Percentiles rank a stretch among this genome's conserved stretches.
phyloP scores from a whole-genome alignment of 2,329 filamentous ascomycete genomes.

The Aspergillus melleus region DNA sequence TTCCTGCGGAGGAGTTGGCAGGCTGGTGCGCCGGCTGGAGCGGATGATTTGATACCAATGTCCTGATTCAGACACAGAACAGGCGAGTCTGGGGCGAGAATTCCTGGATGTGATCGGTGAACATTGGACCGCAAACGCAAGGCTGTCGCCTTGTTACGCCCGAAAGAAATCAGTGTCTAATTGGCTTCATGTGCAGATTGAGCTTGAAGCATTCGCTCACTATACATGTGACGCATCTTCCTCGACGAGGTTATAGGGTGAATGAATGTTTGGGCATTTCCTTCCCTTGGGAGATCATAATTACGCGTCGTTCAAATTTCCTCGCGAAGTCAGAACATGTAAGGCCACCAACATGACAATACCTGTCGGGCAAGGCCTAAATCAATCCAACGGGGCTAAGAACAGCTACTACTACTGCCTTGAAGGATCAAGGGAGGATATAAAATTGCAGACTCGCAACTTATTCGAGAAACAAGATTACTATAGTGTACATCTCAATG shows the following conservation, averaged over 20 bases:
- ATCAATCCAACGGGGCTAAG: not conserved
- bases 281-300: not conserved
- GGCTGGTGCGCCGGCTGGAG: constrained; percentile 61
- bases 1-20: constrained; percentile 67
- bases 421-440: not conserved
- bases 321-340: not conserved
- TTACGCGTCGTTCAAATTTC: not conserved
- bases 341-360: not conserved
- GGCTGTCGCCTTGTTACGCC: not conserved
- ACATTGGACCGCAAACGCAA: not conserved
- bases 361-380: not conserved
- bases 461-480: constrained; percentile 11
- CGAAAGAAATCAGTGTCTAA: not conserved
- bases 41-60: constrained; percentile 18
- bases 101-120: not conserved
- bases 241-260: not conserved
- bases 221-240: not conserved
- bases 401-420: not conserved
- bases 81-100: not conserved
- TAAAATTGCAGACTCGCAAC: not conserved
- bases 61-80: not conserved
- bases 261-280: not conserved
- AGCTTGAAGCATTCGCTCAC: not conserved
- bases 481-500: constrained; percentile 30
- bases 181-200: not conserved